Conservation (phyloP, 805 yeast genomes). For the Nakazawaea pomicola region DNA sequence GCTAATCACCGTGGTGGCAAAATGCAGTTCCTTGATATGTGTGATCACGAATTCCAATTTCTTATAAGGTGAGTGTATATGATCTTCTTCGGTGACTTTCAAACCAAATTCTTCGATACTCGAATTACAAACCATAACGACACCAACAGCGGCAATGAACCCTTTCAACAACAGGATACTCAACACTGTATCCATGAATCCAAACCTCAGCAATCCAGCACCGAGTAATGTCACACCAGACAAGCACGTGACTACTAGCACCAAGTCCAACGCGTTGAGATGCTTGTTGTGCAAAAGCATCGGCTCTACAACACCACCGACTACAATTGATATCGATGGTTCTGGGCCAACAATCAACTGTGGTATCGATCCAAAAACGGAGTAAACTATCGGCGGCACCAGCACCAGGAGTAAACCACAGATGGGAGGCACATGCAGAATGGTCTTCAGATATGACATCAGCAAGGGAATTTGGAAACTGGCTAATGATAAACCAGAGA, state of each 20-base stretch:
- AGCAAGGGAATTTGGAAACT: slow-evolving; percentile 89
- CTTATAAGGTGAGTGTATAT: slow-evolving; percentile 66
- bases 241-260: slow-evolving; percentile 64
- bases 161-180: slow-evolving; percentile 77
- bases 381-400: slow-evolving; percentile 72
- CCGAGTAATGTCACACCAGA: slow-evolving; percentile 71
- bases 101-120: slow-evolving; percentile 70
- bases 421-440: slow-evolving; percentile 79
- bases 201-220: slow-evolving; percentile 78
- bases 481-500: slow-evolving; percentile 85
- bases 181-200: slow-evolving; percentile 76
- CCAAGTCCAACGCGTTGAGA: slow-evolving; percentile 45
- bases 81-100: slow-evolving; percentile 39
- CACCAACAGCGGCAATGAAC: slow-evolving; percentile 80
- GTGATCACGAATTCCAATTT: slow-evolving; percentile 55
- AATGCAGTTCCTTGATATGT: slow-evolving; percentile 44
- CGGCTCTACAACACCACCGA: slow-evolving; percentile 74
- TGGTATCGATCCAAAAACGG: slow-evolving; percentile 80
- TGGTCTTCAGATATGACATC: slow-evolving; percentile 72
- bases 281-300: slow-evolving; percentile 36
- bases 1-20: slow-evolving; percentile 60
- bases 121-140: slow-evolving; percentile 78
- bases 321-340: slow-evolving; percentile 77
- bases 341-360: slow-evolving; percentile 91
- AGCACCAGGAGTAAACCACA: slow-evolving; percentile 76